Evolutionary conservation across 176 grass and related monocot genomes (phyloP).

Genomic region (Aegilops sharonensis): DNA sequence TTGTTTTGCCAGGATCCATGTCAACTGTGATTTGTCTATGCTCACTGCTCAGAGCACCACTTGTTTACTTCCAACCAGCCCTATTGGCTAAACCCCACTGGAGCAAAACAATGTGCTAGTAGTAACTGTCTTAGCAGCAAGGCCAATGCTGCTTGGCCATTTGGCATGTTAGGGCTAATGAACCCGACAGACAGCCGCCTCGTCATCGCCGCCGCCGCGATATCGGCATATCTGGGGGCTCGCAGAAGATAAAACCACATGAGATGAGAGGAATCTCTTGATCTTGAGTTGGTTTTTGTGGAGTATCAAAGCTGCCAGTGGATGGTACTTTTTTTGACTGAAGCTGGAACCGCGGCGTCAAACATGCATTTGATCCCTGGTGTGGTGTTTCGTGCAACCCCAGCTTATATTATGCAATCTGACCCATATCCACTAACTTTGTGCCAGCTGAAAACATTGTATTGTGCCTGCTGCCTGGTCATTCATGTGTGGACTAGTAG

Average conservation of each 20-base stretch:
- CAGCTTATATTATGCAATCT: constrained; percentile 2
- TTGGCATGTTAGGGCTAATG: neutral
- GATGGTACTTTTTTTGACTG: neutral
- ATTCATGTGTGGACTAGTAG: neutral
- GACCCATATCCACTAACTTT: neutral
- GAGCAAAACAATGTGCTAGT: neutral
- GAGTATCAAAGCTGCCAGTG: neutral
- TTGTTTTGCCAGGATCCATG: constrained; percentile 22
- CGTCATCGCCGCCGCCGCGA: neutral
- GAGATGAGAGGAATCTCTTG: constrained; percentile 33
- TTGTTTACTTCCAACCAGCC: constrained; percentile 16
- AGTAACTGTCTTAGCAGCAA: constrained; percentile 10
- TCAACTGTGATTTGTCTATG: constrained; percentile 25
- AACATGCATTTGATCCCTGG: constrained; percentile 17
- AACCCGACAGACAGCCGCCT: constrained; percentile 8
- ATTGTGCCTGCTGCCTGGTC: constrained; percentile 8
- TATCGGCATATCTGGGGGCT: neutral
- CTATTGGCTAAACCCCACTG: neutral
- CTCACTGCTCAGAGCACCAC: neutral
- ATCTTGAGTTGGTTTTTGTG: neutral
- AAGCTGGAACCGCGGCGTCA: constrained; percentile 17
- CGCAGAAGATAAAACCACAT: neutral
- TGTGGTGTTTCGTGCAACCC: constrained; percentile 14
- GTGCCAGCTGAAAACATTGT: constrained; percentile 10
- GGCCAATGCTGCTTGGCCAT: constrained; percentile 22